Evolutionary conservation across 176 grass and related monocot species (phyloP).

Genomic region (Neostapfia colusana): DNA sequence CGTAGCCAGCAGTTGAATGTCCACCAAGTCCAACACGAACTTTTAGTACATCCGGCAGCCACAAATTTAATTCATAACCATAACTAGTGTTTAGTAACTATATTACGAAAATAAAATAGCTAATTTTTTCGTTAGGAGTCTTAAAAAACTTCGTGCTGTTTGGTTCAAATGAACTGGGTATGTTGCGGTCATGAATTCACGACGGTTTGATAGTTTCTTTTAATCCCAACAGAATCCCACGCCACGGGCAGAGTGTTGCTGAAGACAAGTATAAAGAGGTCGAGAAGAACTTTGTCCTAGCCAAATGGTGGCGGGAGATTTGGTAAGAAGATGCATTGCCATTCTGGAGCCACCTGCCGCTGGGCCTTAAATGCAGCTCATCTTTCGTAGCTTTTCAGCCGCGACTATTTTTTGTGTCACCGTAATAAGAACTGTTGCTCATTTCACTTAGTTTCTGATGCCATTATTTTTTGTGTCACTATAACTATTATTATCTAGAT

Average conservation of each 20-base stretch:
- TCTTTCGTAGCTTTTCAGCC: not conserved
- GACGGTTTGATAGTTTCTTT: not conserved
- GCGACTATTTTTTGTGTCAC: not conserved
- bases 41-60: not conserved
- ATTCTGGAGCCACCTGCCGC: not conserved
- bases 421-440: not conserved
- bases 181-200: not conserved
- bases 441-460: not conserved
- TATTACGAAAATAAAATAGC: not conserved
- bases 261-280: slow-evolving; percentile 1
- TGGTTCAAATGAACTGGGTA: not conserved
- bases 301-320: no score
- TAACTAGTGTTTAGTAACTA: not conserved
- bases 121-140: not conserved
- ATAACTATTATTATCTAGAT: not conserved
- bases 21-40: not conserved
- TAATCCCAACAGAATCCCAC: not conserved
- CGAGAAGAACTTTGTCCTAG: not conserved
- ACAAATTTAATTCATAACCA: not conserved
- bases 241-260: not conserved
- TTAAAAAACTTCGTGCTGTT: not conserved
- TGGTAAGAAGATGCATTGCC: not conserved
- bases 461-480: not conserved
- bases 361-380: not conserved
- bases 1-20: not conserved